Evolutionary conservation across 306 rosid genomes (phyloP), one percentile per base, ranked within the genome.

Genomic region (Astragalus membranaceus): DNA sequence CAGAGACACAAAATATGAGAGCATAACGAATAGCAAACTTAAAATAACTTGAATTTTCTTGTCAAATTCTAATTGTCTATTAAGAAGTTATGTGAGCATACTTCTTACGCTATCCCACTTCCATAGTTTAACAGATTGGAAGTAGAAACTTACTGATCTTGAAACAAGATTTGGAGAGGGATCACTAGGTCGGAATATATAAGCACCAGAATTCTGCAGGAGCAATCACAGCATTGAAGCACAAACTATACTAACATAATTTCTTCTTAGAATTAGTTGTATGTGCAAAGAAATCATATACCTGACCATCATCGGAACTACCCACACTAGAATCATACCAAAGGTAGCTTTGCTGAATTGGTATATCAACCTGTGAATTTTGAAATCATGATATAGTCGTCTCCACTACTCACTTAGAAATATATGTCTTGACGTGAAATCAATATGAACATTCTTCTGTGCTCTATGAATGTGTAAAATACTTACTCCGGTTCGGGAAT

Each of bases 261-360:
- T 50, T 56, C 41, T 57, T 80, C 49, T 11, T 37, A 16, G 33
- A 79, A 15, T 67, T 9, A 20, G 46, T 61, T 16, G 67, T 56
- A 33, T 65, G 29, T 58, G 64, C 55, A 74, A 46, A 64, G 50
- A 72, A 16, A 39, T 37, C 63, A 43, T 73, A 29, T 39, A 89
- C 96, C 92, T 86, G 93, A 44, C 4, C 0, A 73, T 72, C 59
- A 7, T 0, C 1, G 6, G 0, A 0, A 15, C 15, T 53, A 17
- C 74, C 78, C 3, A 17, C 3, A 54, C 82, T 75, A 63, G 98
- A 86, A 77, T 76, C 85, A 80, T 92, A 92, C 91, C 89, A 90
- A 64, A 90, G 90, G 77, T 83, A 88, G 84, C 87, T 88, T 75
- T 93, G 96, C 44, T 90, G 97, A 78, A 90, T 69, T 41, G 96